A percentile compares a stretch with the other conserved stretches of the same genome.
These are phyloP conservation scores for Saprolegnia parasitica DNA, from an alignment of 352 stramenopile genomes.

Conservation along the genomic window DNA sequence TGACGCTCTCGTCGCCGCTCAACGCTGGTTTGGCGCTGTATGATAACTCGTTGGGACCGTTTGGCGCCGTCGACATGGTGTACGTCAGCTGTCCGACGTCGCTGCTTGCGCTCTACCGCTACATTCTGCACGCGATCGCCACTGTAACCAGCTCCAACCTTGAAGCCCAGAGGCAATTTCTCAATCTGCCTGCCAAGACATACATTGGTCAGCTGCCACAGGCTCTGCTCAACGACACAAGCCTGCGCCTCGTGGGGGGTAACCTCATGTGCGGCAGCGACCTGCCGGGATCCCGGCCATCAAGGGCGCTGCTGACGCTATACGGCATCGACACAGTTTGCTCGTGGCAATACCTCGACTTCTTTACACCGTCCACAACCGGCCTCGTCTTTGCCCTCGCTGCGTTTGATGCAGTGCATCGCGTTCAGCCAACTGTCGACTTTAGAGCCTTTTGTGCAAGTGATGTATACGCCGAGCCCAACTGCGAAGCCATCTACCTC, in stretches of 20 bases:
- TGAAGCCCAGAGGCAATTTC: neutral
- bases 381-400: conserved; percentile 14
- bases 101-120: neutral
- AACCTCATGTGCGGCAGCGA: conserved; percentile 19
- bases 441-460: neutral
- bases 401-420: neutral
- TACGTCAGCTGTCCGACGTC: neutral
- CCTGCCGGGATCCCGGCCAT: neutral
- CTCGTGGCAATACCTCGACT: neutral
- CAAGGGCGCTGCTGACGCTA: neutral
- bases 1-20: neutral
- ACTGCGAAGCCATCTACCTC: neutral
- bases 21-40: neutral
- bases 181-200: neutral
- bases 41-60: neutral
- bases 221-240: neutral
- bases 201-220: conserved; percentile 16
- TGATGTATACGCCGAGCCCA: neutral
- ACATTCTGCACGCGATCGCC: neutral
- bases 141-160: neutral
- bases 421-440: neutral
- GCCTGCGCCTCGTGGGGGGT: conserved; percentile 1
- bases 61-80: conserved; percentile 25
- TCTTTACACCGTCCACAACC: neutral
- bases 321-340: neutral